Percentiles rank a stretch among this genome's conserved stretches.
These are phyloP conservation scores for Citrullus mucosospermus DNA, from an alignment of 306 rosid genomes.

Conservation along the genomic window DNA sequence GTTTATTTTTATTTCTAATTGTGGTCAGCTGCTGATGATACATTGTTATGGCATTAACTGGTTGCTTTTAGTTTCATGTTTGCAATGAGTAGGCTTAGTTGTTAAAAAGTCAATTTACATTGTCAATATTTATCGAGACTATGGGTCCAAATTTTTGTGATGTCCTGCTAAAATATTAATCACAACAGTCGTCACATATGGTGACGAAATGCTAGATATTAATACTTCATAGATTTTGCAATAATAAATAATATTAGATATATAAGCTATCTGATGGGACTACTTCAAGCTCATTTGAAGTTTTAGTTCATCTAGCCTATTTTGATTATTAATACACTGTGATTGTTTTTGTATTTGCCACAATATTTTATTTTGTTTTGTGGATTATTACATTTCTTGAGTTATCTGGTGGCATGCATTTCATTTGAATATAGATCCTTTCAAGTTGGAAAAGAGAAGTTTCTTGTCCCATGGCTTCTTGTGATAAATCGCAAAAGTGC, in stretches of 20 bases:
- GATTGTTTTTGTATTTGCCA: not conserved
- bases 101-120: not conserved
- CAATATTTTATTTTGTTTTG: not conserved
- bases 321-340: not conserved
- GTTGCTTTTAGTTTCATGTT: not conserved
- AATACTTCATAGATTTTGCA: not conserved
- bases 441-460: slow-evolving; percentile 92
- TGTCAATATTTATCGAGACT: not conserved
- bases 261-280: not conserved
- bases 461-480: slow-evolving; percentile 84
- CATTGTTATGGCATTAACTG: not conserved
- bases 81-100: not conserved
- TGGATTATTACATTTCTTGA: not conserved
- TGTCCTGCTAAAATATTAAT: not conserved
- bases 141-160: not conserved
- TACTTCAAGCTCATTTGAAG: not conserved
- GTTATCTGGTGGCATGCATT: slow-evolving; percentile 7
- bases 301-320: not conserved
- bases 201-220: not conserved
- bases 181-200: not conserved
- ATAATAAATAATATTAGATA: not conserved
- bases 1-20: not conserved
- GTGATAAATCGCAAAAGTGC: slow-evolving; percentile 84
- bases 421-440: slow-evolving; percentile 53
- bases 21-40: not conserved